These are phyloP conservation scores for Barnettozyma wickerhamii DNA, from an alignment of 805 yeast genomes.

Conservation along the genomic window DNA sequence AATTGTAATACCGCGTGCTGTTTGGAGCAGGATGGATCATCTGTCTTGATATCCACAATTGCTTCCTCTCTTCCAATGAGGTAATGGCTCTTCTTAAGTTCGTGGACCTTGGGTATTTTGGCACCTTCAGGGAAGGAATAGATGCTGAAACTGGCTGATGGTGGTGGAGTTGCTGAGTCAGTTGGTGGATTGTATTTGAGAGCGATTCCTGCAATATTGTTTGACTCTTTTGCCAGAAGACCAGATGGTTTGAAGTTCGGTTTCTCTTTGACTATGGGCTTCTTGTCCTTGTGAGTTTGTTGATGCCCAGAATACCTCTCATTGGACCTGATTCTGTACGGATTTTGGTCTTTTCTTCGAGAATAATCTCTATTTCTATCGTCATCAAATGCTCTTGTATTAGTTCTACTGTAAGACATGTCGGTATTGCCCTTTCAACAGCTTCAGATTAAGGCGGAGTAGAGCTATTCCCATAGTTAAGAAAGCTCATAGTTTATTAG, in stretches of 20 bases:
- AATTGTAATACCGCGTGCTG: constrained; percentile 50
- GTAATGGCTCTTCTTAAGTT: constrained; percentile 26
- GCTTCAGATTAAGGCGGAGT: too few species aligned
- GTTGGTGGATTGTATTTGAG: constrained; percentile 35
- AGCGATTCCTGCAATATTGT: constrained; percentile 31
- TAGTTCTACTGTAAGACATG: neutral
- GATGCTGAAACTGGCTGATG: constrained; percentile 24
- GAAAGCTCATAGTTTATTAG: too few species aligned
- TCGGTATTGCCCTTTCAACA: too few species aligned
- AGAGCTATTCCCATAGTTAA: too few species aligned
- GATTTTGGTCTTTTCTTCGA: neutral
- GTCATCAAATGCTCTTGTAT: neutral
- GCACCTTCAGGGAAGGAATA: constrained; percentile 28
- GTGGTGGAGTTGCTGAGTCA: constrained; percentile 30
- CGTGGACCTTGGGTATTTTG: constrained; percentile 21
- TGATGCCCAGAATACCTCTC: neutral
- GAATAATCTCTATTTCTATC: neutral
- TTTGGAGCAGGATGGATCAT: constrained; percentile 35
- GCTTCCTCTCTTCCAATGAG: constrained; percentile 34
- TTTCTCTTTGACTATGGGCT: constrained; percentile 13
- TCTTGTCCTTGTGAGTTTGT: neutral
- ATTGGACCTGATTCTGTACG: neutral
- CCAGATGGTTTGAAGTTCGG: constrained; percentile 41
- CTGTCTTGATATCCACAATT: constrained; percentile 34
- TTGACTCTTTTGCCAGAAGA: constrained; percentile 36